Evolutionary conservation across 306 rosid species (phyloP).

Genomic region (Biancaea sappan): DNA sequence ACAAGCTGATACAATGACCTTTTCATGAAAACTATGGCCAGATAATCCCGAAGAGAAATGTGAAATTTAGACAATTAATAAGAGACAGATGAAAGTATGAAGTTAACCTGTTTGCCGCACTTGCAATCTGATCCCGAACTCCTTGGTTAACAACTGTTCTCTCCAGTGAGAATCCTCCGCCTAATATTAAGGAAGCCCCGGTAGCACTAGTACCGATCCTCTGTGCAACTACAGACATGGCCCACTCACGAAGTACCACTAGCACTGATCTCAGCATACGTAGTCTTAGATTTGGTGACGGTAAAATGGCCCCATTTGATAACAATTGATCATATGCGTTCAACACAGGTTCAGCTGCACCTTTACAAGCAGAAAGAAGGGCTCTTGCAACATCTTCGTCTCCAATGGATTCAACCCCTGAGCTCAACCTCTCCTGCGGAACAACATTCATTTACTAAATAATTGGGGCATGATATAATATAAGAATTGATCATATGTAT

Average conservation of each 20-base stretch:
- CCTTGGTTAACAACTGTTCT: constrained; percentile 78
- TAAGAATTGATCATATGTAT: not conserved
- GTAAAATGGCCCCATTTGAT: constrained; percentile 82
- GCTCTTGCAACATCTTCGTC: constrained; percentile 96
- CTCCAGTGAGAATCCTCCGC: constrained; percentile 77
- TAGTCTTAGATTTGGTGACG: constrained; percentile 82
- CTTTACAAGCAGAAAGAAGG: constrained; percentile 90
- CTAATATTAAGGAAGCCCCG: constrained; percentile 68
- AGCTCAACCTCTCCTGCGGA: constrained; percentile 77
- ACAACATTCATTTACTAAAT: constrained; percentile 24
- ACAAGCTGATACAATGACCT: not conserved
- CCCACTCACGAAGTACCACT: constrained; percentile 91
- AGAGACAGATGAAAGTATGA: constrained; percentile 22
- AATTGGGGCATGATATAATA: not conserved
- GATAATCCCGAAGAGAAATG: not conserved
- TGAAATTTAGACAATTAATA: constrained; percentile 18
- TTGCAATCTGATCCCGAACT: constrained; percentile 87
- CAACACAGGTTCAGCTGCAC: constrained; percentile 91
- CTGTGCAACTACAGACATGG: constrained; percentile 80
- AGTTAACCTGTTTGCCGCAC: constrained; percentile 83
- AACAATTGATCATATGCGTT: constrained; percentile 86
- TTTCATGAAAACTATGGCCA: not conserved
- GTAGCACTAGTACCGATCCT: constrained; percentile 63
- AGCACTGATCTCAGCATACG: constrained; percentile 93
- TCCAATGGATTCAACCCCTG: constrained; percentile 81